Evolutionary conservation across 2,329 filamentous ascomycete species (phyloP), one percentile per base, ranked within the genome.

Genomic region (Didymosphaeria variabile): DNA sequence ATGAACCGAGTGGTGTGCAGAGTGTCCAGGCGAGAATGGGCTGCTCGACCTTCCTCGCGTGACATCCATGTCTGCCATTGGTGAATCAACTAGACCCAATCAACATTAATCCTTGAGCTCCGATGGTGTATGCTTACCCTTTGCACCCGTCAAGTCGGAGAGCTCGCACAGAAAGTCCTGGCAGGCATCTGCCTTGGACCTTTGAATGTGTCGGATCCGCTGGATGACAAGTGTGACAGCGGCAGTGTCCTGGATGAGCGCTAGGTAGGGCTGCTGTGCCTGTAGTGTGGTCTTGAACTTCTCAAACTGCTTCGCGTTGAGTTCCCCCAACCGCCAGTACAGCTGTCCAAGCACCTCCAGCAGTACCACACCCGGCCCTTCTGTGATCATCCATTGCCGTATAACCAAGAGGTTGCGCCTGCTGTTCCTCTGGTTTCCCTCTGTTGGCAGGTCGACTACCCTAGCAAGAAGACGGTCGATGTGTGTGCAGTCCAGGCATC

Each of bases 221-320:
- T 76, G 74, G n/a, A 75, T 54, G 1, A 76, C 68, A 31, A 76
- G 60, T 1, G 67, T 66, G n/a, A 69, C 67, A 3, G 70, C 70
- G 9, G 60, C 59, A 7, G 63, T 55, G 31, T 75, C 64, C 50
- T 73, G 68, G 19, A 74, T 67, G 34, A 76, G 68, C 15, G 69
- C 66, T 8, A 70, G 53, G 59, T 75, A 76, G 1, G 68, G 60
- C 49, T 69, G 67, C 32, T 72, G 70, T 52, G 67, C 65, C 57
- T 73, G 72, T 8, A 76, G 64, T 31, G 67, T 59, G 5, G 47
- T 54, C 60, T 76, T 76, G 70, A 76, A 74, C 60, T 72, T 75
- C 51, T 76, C 73, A 40, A 75, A 76, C 55, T 75, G 74, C 60
- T 74, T 76, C 57, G 73, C 74, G 64, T 76, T 75, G 58, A 76